These are phyloP conservation scores for Graphiopsis chlorocephala DNA, from an alignment of 2,329 filamentous ascomycete species.

Conservation along the genomic window DNA sequence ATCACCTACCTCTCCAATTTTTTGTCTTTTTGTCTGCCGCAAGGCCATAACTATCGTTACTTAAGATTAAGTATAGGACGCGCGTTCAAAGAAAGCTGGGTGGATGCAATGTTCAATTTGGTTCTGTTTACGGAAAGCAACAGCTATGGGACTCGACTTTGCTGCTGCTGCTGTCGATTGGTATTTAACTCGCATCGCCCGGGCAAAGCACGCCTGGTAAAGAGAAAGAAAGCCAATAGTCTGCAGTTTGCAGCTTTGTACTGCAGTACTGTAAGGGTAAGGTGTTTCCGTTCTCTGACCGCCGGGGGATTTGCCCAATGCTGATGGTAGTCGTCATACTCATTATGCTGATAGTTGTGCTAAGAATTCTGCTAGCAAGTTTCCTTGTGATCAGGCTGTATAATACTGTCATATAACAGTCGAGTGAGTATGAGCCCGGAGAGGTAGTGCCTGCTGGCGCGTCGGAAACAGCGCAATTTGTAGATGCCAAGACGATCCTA, in stretches of 20 bases:
- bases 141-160: not conserved
- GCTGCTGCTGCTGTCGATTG: not conserved
- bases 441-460: not conserved
- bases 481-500: not conserved
- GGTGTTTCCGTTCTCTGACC: not conserved
- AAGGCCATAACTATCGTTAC: not conserved
- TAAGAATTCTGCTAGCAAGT: not conserved
- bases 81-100: not conserved
- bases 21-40: not conserved
- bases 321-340: too few relatives aligned
- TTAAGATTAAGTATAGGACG: not conserved
- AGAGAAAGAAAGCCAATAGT: not conserved
- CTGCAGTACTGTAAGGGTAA: too few relatives aligned
- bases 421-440: not conserved
- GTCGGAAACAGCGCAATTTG: too few relatives aligned
- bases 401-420: not conserved
- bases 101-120: not conserved
- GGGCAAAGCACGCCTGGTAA: not conserved
- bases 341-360: not conserved
- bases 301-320: not conserved
- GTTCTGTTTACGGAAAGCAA: not conserved
- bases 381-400: not conserved
- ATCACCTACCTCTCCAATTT: conserved; percentile 11
- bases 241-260: not conserved
- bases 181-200: not conserved